Evolutionary conservation across 2,329 filamentous ascomycete genomes (phyloP), one percentile per base, ranked within the genome.

Genomic region (Phoma herbarum): DNA sequence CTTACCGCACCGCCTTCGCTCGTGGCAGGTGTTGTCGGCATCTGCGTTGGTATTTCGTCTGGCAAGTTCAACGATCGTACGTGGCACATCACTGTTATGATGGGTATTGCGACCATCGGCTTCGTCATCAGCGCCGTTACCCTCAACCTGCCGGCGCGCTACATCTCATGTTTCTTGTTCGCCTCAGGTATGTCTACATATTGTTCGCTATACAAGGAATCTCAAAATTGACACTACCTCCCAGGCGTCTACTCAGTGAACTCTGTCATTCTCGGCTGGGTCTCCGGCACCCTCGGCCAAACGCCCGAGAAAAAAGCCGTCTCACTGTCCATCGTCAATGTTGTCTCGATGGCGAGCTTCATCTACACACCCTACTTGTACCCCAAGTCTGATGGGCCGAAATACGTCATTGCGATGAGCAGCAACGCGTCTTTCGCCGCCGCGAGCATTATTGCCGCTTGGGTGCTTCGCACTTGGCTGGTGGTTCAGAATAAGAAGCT

Each of bases 301-400:
- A 80, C 79, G 1, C 65, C 75, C 4, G 79, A 80, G 60, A 82
- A 81, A 66, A 79, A 79, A 47, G 79, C 79, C 18, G 77, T 78
- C 3, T 68, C 74, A 4, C 66, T 80, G 18, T 77, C 78, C 0
- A 77, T 80, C 45, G 78, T 79, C n/a, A 81, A 81, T 49, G 73
- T 77, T 1, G 69, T 77, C 5, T 75, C 75, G 0, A 81, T 79
- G 50, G 67, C 74, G 22, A 70, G 72, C 35, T 75, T 77, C 48
- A 80, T 81, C 39, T 77, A 74, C 52, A 77, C 73, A 1, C 78
- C 78, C 1, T 81, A 79, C 52, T 75, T 80, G 52, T 80, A 79
- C 22, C 60, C 61, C 0, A 58, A 64, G 41, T 65, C 59, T 28
- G 68, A 70, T 39, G 65, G 62, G 4, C 66, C 68, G 1, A 67